Base-by-base conservation (phyloP, 495 filamentous ascomycete species). In the Rusavskia elegans region DNA sequence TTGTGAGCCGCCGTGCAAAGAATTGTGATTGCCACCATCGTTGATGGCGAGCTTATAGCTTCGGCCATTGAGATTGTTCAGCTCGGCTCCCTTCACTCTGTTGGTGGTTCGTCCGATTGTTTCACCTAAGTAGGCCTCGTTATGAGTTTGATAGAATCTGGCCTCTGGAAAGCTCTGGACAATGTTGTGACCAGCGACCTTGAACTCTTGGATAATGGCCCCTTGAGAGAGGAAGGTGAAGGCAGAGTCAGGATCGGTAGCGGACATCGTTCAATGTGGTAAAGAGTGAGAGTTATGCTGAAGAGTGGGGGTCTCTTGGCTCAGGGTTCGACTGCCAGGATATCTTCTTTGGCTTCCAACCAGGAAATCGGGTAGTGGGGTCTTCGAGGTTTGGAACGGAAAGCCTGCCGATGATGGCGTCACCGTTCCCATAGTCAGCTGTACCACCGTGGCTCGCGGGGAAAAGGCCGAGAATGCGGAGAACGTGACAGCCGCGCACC, bases 41-140 rank as follows among this genome's bases (percentile, higher is more conserved):
- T 96, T 97, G 37, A 72, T 71, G 2, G 74, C 71, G 27, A 97
- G 72, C 14, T 70, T 54, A 61, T 92, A 89, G 3, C 70, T 63
- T 52, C 78, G 74, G 21, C 81, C 81, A 65, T 95, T 95, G 45
- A 96, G 66, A 19, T 72, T 70, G 50, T 78, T 61, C 59, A 96
- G 78, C 51, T 79, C 71, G 1, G 82, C 90, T 60, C 77, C 67
- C 49, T 77, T 78, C 64, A 95, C 78, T 23, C 90, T 84, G 67
- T 98, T 98, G 45, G 88, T 87, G 10, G 92, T 78, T 30, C 90
- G 84, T 20, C 90, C 90, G 61, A 98, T 95, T 37, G 86, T 96
- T 63, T 87, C 89, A 55, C 90, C 90, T 59, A 93, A 95, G 71
- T 79, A 85, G 17, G 85, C 80, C 17, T 65, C 66, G 68, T 94